Evolutionary conservation across 169 alveolate species (phyloP).

Genomic region (Condylostoma magnum): DNA sequence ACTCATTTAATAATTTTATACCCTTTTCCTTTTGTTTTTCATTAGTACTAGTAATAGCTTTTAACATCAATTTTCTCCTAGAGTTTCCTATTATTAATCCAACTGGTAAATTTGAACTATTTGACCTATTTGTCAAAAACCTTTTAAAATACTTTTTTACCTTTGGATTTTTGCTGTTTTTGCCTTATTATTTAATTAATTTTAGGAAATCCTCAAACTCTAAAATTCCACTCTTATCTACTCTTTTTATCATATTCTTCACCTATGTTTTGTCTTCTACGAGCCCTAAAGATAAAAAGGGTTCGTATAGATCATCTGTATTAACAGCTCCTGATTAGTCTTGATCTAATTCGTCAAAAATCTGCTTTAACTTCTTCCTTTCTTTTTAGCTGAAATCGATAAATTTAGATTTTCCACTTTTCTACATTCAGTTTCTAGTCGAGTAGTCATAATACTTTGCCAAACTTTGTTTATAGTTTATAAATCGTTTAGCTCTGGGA

Average conservation of each 20-base stretch:
- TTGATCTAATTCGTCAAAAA: constrained; percentile 23
- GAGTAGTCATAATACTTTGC: not conserved
- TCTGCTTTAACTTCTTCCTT: not conserved
- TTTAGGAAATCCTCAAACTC: constrained; percentile 30
- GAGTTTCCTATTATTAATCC: too few relatives aligned
- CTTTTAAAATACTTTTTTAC: too few relatives aligned
- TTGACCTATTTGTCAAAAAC: too few relatives aligned
- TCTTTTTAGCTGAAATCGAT: not conserved
- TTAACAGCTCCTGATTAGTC: constrained; percentile 15
- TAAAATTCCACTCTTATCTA: constrained; percentile 19
- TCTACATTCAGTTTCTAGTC: constrained; percentile 16
- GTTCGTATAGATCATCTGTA: constrained; percentile 20
- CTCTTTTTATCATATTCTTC: not conserved
- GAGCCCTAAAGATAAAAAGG: constrained; percentile 18
- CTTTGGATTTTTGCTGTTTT: too few relatives aligned
- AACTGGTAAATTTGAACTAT: too few relatives aligned
- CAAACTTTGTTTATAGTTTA: not conserved
- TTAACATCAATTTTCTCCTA: too few relatives aligned
- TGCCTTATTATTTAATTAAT: not conserved
- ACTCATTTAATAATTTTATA: too few relatives aligned
- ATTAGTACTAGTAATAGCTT: too few relatives aligned
- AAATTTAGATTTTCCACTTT: constrained; percentile 13
- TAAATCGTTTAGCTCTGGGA: not conserved
- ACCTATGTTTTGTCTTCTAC: constrained; percentile 18
- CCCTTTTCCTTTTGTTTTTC: too few relatives aligned